These are phyloP conservation scores for Diplodia scrobiculata DNA, from an alignment of 2,329 filamentous ascomycete species.

Conservation along the genomic window DNA sequence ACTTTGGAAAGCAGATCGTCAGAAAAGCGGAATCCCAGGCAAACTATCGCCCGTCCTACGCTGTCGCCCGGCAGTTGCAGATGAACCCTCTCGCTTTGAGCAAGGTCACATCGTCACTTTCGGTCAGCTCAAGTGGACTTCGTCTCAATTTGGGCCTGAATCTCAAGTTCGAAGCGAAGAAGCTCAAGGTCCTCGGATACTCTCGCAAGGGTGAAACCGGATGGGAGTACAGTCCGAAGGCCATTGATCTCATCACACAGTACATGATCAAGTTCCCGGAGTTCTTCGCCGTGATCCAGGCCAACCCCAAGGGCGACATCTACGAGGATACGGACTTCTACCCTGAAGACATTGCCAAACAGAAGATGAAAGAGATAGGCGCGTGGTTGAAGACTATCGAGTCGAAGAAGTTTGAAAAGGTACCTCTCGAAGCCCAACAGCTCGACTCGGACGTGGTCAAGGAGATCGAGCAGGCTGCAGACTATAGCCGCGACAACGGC, in stretches of 20 bases:
- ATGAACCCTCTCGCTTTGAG: constrained; percentile 86
- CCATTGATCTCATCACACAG: constrained; percentile 74
- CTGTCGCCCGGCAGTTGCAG: constrained; percentile 78
- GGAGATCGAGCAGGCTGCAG: constrained; percentile 74
- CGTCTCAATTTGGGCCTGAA: constrained; percentile 91
- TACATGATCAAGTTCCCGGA: constrained; percentile 96
- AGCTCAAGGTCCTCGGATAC: constrained; percentile 93
- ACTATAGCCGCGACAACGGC: constrained; percentile 59
- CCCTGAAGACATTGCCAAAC: constrained; percentile 68
- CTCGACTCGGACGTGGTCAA: constrained; percentile 88
- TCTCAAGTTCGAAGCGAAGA: constrained; percentile 93
- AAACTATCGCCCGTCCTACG: constrained; percentile 81
- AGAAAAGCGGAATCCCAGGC: constrained; percentile 67
- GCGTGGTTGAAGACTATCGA: constrained; percentile 91
- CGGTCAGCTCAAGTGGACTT: constrained; percentile 76
- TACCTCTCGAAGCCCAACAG: constrained; percentile 95
- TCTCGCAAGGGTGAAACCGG: constrained; percentile 82
- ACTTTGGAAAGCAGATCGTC: constrained; percentile 79
- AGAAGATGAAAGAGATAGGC: constrained; percentile 89
- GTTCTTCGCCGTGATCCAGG: constrained; percentile 86
- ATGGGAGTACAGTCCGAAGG: constrained; percentile 93
- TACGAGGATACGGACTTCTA: constrained; percentile 86
- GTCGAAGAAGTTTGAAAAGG: constrained; percentile 87
- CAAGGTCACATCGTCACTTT: constrained; percentile 94
- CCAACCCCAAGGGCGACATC: constrained; percentile 81